phyloP scores from a whole-genome alignment of 2,329 filamentous ascomycete genomes.

The Fusarium nodosum region DNA sequence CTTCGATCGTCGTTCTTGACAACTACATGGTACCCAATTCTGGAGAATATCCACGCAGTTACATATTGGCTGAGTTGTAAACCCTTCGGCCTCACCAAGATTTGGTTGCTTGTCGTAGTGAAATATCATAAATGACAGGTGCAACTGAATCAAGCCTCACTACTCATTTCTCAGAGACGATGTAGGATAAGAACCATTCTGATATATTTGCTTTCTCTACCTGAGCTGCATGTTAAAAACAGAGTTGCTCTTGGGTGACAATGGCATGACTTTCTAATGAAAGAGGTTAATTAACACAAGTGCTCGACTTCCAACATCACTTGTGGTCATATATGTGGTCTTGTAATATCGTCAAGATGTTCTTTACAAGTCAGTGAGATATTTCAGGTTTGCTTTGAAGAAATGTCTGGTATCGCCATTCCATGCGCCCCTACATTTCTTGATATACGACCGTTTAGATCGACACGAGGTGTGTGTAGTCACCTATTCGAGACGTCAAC shows the following conservation, averaged over 20 bases:
- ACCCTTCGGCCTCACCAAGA: not conserved
- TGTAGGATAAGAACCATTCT: constrained; percentile 4
- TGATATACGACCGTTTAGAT: not conserved
- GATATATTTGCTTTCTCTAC: not conserved
- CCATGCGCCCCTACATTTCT: not conserved
- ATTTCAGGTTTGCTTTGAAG: not conserved
- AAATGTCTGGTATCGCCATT: not conserved
- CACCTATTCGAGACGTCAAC: not conserved
- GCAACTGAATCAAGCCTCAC: constrained; percentile 1
- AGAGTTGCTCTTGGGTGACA: not conserved
- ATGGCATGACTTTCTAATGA: not conserved
- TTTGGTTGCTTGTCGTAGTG: constrained; percentile 2
- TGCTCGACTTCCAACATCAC: not conserved
- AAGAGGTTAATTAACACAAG: not conserved
- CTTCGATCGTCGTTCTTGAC: not conserved
- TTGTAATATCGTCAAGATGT: not conserved
- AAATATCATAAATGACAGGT: constrained; percentile 16
- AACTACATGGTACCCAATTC: not conserved
- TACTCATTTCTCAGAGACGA: not conserved
- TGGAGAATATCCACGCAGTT: constrained; percentile 3
- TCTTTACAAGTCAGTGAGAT: not conserved
- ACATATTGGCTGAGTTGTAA: constrained; percentile 3
- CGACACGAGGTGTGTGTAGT: not conserved
- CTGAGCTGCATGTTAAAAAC: too few species aligned
- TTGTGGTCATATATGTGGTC: not conserved